These are phyloP conservation scores for Mycena vulgaris DNA, from an alignment of 768 basidiomycete species.

Conservation along the genomic window DNA sequence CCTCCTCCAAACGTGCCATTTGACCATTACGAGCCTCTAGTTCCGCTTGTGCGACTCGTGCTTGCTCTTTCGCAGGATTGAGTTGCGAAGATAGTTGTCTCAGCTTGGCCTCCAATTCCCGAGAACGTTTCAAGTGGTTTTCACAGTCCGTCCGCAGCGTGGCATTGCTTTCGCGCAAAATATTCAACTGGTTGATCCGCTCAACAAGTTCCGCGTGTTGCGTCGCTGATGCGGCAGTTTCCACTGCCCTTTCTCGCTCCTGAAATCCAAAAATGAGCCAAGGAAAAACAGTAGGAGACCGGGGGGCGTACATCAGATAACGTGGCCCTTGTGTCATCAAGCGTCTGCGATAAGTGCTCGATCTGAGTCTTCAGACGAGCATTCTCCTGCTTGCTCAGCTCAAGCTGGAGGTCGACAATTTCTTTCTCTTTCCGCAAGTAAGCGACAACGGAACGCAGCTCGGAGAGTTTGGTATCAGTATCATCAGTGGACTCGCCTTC, in stretches of 20 bases:
- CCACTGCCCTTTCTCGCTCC: slow-evolving; percentile 87
- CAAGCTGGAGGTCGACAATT: slow-evolving; percentile 89
- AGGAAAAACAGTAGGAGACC: neutral
- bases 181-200: slow-evolving; percentile 88
- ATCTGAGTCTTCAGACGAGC: slow-evolving; percentile 81
- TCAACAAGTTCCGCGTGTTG: slow-evolving; percentile 90
- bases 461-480: slow-evolving; percentile 75
- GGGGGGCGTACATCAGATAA: slow-evolving; percentile 74
- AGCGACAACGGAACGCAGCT: slow-evolving; percentile 83
- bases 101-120: slow-evolving; percentile 77
- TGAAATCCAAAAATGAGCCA: slow-evolving; percentile 46
- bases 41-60: slow-evolving; percentile 78
- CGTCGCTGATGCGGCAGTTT: slow-evolving; percentile 78
- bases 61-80: slow-evolving; percentile 82
- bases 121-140: slow-evolving; percentile 75
- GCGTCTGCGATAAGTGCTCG: slow-evolving; percentile 76
- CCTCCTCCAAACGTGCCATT: slow-evolving; percentile 79
- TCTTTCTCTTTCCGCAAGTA: slow-evolving; percentile 94
- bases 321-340: slow-evolving; percentile 79
- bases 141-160: slow-evolving; percentile 87
- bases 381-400: slow-evolving; percentile 84
- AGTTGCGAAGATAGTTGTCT: slow-evolving; percentile 72
- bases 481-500: slow-evolving; percentile 67
- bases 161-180: slow-evolving; percentile 90
- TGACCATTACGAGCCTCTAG: slow-evolving; percentile 79